Evolutionary conservation across 768 basidiomycete species (phyloP).

Genomic region (Phylloporus sp.): DNA sequence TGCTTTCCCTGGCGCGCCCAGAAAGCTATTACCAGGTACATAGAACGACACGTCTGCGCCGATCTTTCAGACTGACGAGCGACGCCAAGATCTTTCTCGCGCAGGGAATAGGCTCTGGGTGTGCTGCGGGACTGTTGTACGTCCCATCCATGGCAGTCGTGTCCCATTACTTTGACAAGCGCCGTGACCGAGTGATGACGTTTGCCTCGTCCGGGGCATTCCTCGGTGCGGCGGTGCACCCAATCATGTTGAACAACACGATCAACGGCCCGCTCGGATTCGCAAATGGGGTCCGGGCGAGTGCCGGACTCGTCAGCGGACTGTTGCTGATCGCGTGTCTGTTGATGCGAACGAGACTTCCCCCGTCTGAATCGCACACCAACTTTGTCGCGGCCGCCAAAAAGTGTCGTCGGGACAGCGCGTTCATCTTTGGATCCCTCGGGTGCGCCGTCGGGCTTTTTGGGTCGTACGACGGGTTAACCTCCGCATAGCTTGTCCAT

Average conservation of each 20-base stretch:
- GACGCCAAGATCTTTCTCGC: constrained; percentile 43
- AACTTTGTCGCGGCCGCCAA: constrained; percentile 20
- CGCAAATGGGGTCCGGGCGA: constrained; percentile 37
- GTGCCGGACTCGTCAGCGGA: constrained; percentile 36
- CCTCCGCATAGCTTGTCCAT: constrained; percentile 25
- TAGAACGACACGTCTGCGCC: not conserved
- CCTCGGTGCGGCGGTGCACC: constrained; percentile 55
- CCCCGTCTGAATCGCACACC: constrained; percentile 27
- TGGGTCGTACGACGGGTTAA: too few species aligned
- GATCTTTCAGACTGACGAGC: not conserved
- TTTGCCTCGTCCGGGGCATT: constrained; percentile 54
- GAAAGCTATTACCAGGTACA: constrained; percentile 41
- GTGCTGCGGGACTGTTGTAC: constrained; percentile 45
- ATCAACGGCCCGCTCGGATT: constrained; percentile 43
- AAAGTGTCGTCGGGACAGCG: constrained; percentile 22
- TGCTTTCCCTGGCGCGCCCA: constrained; percentile 42
- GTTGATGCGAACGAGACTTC: constrained; percentile 37
- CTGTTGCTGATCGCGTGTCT: constrained; percentile 38
- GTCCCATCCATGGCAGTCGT: constrained; percentile 45
- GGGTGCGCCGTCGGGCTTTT: constrained; percentile 24
- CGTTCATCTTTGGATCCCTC: constrained; percentile 27
- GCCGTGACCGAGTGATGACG: constrained; percentile 48
- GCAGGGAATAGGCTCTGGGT: constrained; percentile 47
- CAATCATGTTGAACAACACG: constrained; percentile 56
- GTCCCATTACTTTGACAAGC: constrained; percentile 48